Conservation (phyloP, 1,284 basidiomycete genomes). For the Microbotryomycetes sp. region DNA sequence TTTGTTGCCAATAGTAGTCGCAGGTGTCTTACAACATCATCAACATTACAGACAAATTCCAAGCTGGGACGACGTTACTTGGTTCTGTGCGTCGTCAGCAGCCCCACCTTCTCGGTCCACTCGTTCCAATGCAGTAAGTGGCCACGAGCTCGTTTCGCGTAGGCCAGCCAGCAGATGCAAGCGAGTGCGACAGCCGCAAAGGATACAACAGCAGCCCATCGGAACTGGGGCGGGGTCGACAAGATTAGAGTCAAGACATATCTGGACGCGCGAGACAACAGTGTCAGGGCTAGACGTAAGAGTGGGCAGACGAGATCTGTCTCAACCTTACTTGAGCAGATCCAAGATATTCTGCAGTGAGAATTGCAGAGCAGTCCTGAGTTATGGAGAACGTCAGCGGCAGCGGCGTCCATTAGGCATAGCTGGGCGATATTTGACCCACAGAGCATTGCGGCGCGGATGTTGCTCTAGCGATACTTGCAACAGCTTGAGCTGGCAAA, state of each 20-base stretch:
- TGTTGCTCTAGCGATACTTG: slow-evolving; percentile 43
- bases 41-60: too few species aligned
- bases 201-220: slow-evolving; percentile 43
- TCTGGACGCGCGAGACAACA: slow-evolving; percentile 6
- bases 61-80: too few species aligned
- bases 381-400: not conserved
- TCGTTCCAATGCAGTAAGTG: slow-evolving; percentile 32
- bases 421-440: not conserved
- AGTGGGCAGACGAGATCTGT: slow-evolving; percentile 36
- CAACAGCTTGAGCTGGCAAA: slow-evolving; percentile 44
- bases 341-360: slow-evolving; percentile 45
- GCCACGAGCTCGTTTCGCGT: slow-evolving; percentile 27
- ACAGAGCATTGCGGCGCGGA: slow-evolving; percentile 43
- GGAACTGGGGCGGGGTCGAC: slow-evolving; percentile 25
- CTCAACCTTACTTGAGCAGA: slow-evolving; percentile 43
- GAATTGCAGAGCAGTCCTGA: slow-evolving; percentile 43
- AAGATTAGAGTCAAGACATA: slow-evolving; percentile 38
- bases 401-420: not conserved
- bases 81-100: too few species aligned
- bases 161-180: slow-evolving; percentile 27
- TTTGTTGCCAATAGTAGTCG: too few species aligned
- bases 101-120: too few species aligned
- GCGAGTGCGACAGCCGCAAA: slow-evolving; percentile 40
- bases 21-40: too few species aligned
- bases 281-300: slow-evolving; percentile 31